Evolutionary conservation across 768 basidiomycete genomes (phyloP).

Genomic region (Macrolepiota fuliginosa): DNA sequence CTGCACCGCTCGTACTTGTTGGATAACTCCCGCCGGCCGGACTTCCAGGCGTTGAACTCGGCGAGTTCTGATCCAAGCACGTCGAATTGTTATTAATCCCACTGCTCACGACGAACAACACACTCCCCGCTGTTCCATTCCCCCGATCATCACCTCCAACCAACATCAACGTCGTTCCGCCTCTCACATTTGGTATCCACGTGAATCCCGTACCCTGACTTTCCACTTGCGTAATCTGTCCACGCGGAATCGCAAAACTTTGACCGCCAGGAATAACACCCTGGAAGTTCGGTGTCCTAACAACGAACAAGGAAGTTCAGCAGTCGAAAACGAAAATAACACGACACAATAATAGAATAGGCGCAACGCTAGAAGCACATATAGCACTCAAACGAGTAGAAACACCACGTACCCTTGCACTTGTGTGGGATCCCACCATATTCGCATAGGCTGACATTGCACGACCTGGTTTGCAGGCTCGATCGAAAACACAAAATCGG

Average conservation of each 20-base stretch:
- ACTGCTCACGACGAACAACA: conserved; percentile 49
- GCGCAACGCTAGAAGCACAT: not conserved
- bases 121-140: conserved; percentile 67
- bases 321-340: not conserved
- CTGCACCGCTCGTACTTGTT: conserved; percentile 42
- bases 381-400: not conserved
- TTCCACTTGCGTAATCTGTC: conserved; percentile 39
- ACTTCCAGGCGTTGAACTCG: conserved; percentile 73
- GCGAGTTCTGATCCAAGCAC: conserved; percentile 60
- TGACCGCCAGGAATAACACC: conserved; percentile 81
- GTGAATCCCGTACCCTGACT: conserved; percentile 59
- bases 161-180: conserved; percentile 64
- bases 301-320: not conserved
- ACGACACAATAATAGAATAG: not conserved
- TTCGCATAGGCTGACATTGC: conserved; percentile 59
- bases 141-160: conserved; percentile 68
- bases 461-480: conserved; percentile 61
- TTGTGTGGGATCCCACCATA: conserved; percentile 58
- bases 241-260: conserved; percentile 63
- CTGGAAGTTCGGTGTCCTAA: conserved; percentile 57
- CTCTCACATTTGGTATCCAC: conserved; percentile 65
- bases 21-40: conserved; percentile 76
- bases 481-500: conserved; percentile 59
- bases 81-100: conserved; percentile 46
- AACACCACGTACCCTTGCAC: conserved; percentile 50